Evolutionary conservation across 805 yeast species (phyloP), one percentile per base, ranked within the genome.

Genomic region (Candida railenensis): DNA sequence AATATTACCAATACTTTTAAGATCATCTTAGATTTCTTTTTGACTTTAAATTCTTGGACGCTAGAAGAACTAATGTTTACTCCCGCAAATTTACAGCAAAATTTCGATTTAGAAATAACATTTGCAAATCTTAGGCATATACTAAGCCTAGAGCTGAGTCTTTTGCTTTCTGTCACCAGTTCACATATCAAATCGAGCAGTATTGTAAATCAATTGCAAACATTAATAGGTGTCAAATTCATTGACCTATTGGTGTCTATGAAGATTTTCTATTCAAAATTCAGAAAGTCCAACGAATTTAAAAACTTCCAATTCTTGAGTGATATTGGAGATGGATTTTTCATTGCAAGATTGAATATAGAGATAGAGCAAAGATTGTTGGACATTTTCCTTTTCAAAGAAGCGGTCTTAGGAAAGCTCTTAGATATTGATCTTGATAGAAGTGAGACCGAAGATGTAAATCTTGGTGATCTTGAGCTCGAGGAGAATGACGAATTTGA

Each of bases 371-470:
- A 54, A 1, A 54, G 64, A 2, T 51, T 82, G 12, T 44, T 74
- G 47, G 58, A 67, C n/a, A 55, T 74, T 2, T 83, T 76, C 50
- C 65, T 82, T 48, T 57, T 69, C 19, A 71, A 75, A 48, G 89
- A 83, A 53, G 67, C 75, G 4, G 65, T 66, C 19, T 53, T 71
- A 11, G 81, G 82, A 0, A 63, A 58, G 38, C 33, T 61, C 1
- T 40, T 64, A n/a, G 55, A 61, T 0, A 55, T 69, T 2, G 66
- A 72, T 11, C 57, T 82, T 44, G 84, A 80, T 37, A 69, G 85
- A 53, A 67, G 65, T 19, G 82, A 73, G 30, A 67, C 71, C 18
- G 87, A 83, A 55, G 82, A 67, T 50, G 80, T 75, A 15, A 67
- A 72, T 44, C 65, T 59, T 34, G 69, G 59, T 7, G 71, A 65